phyloP scores from a whole-genome alignment of 345 rosid genomes.

The Draba incana region DNA sequence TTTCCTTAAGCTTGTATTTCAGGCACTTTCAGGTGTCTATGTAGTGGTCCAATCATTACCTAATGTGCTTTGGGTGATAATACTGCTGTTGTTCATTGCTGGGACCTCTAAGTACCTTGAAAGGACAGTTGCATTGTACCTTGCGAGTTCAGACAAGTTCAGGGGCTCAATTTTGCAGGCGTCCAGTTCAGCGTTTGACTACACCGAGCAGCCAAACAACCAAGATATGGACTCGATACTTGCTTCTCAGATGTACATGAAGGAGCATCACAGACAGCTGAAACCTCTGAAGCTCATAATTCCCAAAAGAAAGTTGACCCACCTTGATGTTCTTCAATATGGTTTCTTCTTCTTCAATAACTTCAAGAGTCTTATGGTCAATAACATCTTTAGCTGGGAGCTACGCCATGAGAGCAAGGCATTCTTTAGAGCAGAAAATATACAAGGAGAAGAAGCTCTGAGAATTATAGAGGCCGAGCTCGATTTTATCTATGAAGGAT shows the following conservation, averaged over 20 bases:
- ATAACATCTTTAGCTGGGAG: conserved; percentile 31
- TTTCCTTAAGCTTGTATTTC: conserved; percentile 33
- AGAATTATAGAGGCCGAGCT: conserved; percentile 45
- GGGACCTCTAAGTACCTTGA: conserved; percentile 45
- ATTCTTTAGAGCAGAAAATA: not conserved
- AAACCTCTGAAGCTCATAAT: not conserved
- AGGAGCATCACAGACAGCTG: not conserved
- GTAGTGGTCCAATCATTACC: conserved; percentile 28
- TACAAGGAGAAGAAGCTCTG: conserved; percentile 32
- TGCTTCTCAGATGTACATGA: conserved; percentile 8
- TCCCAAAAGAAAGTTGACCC: not conserved
- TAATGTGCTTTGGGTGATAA: not conserved
- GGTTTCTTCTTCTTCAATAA: conserved; percentile 25
- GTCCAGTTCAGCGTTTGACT: not conserved
- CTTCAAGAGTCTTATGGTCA: conserved; percentile 33
- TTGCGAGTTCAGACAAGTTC: conserved; percentile 24
- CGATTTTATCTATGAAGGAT: conserved; percentile 44
- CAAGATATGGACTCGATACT: not conserved
- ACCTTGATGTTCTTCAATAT: conserved; percentile 16
- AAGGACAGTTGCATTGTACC: conserved; percentile 40
- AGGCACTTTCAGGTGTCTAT: conserved; percentile 30
- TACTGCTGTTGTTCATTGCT: conserved; percentile 25
- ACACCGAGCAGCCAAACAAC: not conserved
- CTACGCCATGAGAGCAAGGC: conserved; percentile 27
- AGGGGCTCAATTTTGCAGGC: not conserved